Conservation (phyloP, 495 filamentous ascomycete species). For the Penicillium coffeae region DNA sequence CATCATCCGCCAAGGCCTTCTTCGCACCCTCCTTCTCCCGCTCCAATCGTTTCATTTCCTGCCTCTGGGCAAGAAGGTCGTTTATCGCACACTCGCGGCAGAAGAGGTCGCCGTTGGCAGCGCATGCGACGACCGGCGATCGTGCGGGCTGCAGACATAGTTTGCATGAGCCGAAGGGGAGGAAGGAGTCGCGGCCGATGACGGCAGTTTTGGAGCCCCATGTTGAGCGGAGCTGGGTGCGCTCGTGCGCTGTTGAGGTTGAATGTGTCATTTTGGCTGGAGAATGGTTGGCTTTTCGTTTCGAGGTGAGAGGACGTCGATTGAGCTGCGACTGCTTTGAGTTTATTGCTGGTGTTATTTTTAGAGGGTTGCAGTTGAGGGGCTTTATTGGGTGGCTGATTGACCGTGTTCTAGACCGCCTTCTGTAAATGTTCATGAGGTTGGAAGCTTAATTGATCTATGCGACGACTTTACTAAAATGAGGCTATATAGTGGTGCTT, state of each 20-base stretch:
- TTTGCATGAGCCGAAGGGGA: constrained; percentile 85
- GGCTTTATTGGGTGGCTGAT: not conserved
- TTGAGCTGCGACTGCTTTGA: not conserved
- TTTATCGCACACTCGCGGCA: constrained; percentile 91
- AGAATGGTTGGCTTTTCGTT: too few species aligned
- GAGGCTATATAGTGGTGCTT: too few species aligned
- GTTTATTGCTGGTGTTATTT: not conserved
- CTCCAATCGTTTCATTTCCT: constrained; percentile 86
- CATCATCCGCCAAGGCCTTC: constrained; percentile 37
- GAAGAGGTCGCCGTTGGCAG: constrained; percentile 84
- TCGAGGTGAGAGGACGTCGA: not conserved
- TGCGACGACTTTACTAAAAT: too few species aligned
- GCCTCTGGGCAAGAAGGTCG: constrained; percentile 85
- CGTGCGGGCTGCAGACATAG: constrained; percentile 83
- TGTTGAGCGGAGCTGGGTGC: constrained; percentile 67
- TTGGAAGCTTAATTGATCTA: not conserved
- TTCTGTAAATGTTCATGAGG: not conserved
- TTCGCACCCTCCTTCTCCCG: constrained; percentile 55
- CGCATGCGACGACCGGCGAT: constrained; percentile 75
- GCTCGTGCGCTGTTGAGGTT: constrained; percentile 95
- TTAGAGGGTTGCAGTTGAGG: not conserved
- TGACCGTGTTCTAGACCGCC: not conserved
- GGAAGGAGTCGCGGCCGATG: constrained; percentile 87
- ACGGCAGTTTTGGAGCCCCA: constrained; percentile 85
- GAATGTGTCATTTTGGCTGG: constrained; percentile 40